Percentiles rank a stretch among this genome's conserved stretches.
Evolutionary conservation across 768 basidiomycete species (phyloP).

Genomic region (Botryobasidium botryosum): DNA sequence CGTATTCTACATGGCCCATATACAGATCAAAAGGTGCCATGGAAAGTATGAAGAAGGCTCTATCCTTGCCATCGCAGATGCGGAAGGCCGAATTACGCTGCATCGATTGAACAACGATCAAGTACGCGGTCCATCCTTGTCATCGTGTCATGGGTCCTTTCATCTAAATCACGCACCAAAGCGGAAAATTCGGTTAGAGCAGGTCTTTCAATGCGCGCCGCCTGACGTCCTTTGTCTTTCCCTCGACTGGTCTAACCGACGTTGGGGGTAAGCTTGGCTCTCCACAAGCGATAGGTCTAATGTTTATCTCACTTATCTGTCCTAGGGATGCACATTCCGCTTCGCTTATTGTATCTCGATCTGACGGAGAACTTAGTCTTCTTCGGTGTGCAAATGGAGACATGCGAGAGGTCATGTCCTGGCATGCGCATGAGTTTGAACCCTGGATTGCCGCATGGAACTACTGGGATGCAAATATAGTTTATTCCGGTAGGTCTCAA

Average conservation of each 20-base stretch:
- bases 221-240: slow-evolving; percentile 66
- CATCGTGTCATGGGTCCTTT: neutral
- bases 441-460: slow-evolving; percentile 91
- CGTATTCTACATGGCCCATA: slow-evolving; percentile 7
- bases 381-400: slow-evolving; percentile 32
- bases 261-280: slow-evolving; percentile 13
- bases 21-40: slow-evolving; percentile 6
- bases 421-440: slow-evolving; percentile 86
- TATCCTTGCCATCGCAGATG: slow-evolving; percentile 60
- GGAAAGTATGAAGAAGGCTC: slow-evolving; percentile 19
- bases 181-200: no score
- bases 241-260: slow-evolving; percentile 80
- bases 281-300: neutral
- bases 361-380: slow-evolving; percentile 57
- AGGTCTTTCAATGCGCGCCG: slow-evolving; percentile 22
- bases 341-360: slow-evolving; percentile 59
- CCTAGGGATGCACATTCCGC: neutral
- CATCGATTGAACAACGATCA: slow-evolving; percentile 36
- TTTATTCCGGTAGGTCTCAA: slow-evolving; percentile 58
- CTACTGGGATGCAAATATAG: slow-evolving; percentile 58
- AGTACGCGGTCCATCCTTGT: slow-evolving; percentile 22
- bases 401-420: slow-evolving; percentile 35
- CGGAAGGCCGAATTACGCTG: slow-evolving; percentile 62
- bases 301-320: neutral
- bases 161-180: neutral